Conservation (phyloP, 2,329 filamentous ascomycete genomes). For the Stagonosporopsis cucurbitacearum region DNA sequence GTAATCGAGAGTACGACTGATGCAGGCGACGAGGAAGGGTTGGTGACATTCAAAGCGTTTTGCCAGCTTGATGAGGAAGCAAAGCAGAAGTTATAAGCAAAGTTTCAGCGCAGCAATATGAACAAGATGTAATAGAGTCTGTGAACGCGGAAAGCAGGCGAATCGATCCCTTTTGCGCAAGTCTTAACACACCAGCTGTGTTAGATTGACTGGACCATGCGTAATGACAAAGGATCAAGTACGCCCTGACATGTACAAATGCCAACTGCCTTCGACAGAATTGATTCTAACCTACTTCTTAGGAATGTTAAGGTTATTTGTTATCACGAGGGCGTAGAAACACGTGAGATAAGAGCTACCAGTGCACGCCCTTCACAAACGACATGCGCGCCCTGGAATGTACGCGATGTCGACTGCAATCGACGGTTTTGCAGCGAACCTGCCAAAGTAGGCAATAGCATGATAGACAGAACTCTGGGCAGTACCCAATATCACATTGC, state of each 20-base stretch:
- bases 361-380: slow-evolving; percentile 6
- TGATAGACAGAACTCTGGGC: background rate
- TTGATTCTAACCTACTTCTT: background rate
- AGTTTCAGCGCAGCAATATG: background rate
- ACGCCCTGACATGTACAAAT: slow-evolving; percentile 3
- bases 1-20: slow-evolving; percentile 73
- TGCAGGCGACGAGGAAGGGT: slow-evolving; percentile 61
- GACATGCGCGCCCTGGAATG: slow-evolving; percentile 10
- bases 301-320: background rate
- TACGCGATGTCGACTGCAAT: slow-evolving; percentile 8
- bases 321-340: background rate
- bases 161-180: too few relatives aligned
- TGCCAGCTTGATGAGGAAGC: slow-evolving; percentile 69
- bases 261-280: background rate
- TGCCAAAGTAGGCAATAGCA: background rate
- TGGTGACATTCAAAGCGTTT: slow-evolving; percentile 92
- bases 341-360: background rate
- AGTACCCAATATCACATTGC: background rate
- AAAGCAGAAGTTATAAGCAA: slow-evolving; percentile 37
- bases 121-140: background rate
- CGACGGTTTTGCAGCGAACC: background rate
- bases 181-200: too few relatives aligned
- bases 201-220: background rate
- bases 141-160: background rate
- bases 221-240: background rate